Evolutionary conservation across 2,329 filamentous ascomycete genomes (phyloP).

Genomic region (Claviceps africana): DNA sequence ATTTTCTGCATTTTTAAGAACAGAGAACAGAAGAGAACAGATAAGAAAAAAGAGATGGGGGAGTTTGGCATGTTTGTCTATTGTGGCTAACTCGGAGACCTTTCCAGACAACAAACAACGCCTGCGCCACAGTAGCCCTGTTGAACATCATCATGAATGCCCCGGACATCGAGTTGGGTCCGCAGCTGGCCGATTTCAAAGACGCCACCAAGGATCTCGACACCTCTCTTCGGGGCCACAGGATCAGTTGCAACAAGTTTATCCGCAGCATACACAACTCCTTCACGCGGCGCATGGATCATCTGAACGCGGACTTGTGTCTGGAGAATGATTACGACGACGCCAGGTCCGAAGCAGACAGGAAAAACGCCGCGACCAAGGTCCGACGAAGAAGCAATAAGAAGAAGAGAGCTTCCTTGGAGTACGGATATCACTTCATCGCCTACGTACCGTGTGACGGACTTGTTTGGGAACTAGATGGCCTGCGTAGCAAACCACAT

Average conservation of each 20-base stretch:
- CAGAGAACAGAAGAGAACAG: not conserved
- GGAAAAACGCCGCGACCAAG: constrained; percentile 20
- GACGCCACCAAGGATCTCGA: constrained; percentile 52
- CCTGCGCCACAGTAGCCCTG: constrained; percentile 83
- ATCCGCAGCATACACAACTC: constrained; percentile 79
- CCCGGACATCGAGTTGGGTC: constrained; percentile 49
- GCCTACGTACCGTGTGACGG: constrained; percentile 70
- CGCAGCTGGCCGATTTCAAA: constrained; percentile 60
- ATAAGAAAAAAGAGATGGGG: not conserved
- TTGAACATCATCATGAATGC: constrained; percentile 90
- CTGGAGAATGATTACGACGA: constrained; percentile 41
- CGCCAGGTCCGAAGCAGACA: constrained; percentile 21
- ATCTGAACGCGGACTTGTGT: constrained; percentile 55
- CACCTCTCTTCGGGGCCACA: constrained; percentile 61
- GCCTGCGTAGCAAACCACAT: constrained; percentile 56
- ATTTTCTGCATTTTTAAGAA: not conserved
- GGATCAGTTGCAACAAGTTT: constrained; percentile 58
- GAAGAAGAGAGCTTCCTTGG: constrained; percentile 29
- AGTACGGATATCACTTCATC: constrained; percentile 74
- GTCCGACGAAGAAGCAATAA: constrained; percentile 16
- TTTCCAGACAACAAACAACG: constrained; percentile 58
- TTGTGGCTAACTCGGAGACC: not conserved
- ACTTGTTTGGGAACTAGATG: constrained; percentile 78
- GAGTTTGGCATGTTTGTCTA: not conserved
- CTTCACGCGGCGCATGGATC: constrained; percentile 66